Evolutionary conservation across 345 rosid species (phyloP), one percentile per base, ranked within the genome.

Genomic region (Acer campestre): DNA sequence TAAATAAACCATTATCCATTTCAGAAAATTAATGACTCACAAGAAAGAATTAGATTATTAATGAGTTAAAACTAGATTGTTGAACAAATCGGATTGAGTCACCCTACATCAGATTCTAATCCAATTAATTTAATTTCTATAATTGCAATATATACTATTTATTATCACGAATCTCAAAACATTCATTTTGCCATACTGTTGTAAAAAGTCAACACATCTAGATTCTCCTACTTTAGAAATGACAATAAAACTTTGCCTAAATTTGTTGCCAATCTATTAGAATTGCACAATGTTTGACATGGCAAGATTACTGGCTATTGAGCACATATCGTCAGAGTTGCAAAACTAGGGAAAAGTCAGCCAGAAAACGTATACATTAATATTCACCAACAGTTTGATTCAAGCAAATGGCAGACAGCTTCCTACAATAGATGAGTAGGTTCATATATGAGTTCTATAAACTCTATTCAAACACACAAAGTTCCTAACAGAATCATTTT

Each of bases 341-440:
- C 55, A 49, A 49, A 49, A 49, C 55, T 49, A 13, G 38, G 17
- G 55, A 49, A 49, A 49, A 11, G 55, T 70, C 62, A 58, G 25
- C 65, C 16, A 13, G 55, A 49, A 49, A 49, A 14, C 6, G 13
- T 31, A 38, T 71, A 20, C 11, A 56, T 31, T n/a, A n/a, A 17
- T n/a, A 51, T 16, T 56, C 58, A 71, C 18, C 14, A n/a, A 44
- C 25, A 56, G 31, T 20, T 20, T 27, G 40, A 5, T 8, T 17
- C 22, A 70, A 29, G 44, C 42, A 53, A 70, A 13, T 27, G 23
- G 44, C 20, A 70, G 73, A 96, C 98, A 75, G 97, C 97, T 88
- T 94, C 99, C 98, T 96, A 82, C 78, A 76, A 87, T 77, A 69
- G 84, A 79, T 2, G 1, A 78, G 76, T 61, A 70, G 77, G 66